Conservation (phyloP, 495 filamentous ascomycete genomes). For the Pyrenopolyporus hunteri region DNA sequence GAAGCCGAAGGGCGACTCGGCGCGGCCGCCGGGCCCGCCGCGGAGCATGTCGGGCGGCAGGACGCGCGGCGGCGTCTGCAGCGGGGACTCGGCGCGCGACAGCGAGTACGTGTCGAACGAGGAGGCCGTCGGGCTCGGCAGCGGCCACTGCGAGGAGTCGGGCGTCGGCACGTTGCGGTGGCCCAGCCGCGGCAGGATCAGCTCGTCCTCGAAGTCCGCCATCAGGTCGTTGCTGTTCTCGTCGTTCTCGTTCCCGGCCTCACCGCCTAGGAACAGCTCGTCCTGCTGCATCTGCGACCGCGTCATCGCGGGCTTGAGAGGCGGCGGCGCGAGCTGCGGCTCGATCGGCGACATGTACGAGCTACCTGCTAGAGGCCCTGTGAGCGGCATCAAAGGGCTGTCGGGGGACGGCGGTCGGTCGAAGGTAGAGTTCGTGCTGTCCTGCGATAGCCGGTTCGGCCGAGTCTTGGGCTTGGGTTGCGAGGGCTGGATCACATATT, state of each 20-base stretch:
- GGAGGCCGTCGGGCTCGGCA: slow-evolving; percentile 29
- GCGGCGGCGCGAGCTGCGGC: slow-evolving; percentile 21
- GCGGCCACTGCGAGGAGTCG: slow-evolving; percentile 36
- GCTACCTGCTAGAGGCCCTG: slow-evolving; percentile 36
- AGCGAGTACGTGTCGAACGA: slow-evolving; percentile 25
- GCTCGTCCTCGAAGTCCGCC: background rate
- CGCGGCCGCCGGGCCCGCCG: background rate
- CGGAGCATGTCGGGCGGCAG: slow-evolving; percentile 8
- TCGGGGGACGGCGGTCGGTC: slow-evolving; percentile 38
- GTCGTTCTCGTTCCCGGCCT: slow-evolving; percentile 18
- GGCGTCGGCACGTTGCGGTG: slow-evolving; percentile 35
- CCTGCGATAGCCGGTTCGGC: slow-evolving; percentile 17
- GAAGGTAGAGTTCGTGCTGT: slow-evolving; percentile 17
- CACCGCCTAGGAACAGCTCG: slow-evolving; percentile 27
- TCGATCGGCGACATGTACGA: slow-evolving; percentile 32
- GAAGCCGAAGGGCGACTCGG: slow-evolving; percentile 34
- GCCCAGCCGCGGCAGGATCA: slow-evolving; percentile 6
- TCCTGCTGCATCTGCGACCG: slow-evolving; percentile 2
- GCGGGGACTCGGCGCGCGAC: slow-evolving; percentile 11
- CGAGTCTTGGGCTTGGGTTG: slow-evolving; percentile 7
- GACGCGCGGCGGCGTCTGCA: slow-evolving; percentile 22
- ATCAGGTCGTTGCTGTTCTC: too few species aligned
- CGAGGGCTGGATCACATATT: slow-evolving; percentile 22
- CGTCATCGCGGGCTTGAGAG: slow-evolving; percentile 3
- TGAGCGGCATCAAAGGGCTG: slow-evolving; percentile 38